phyloP scores from a whole-genome alignment of 192 early-diverging fungal genomes.

The Backusella sp. region DNA sequence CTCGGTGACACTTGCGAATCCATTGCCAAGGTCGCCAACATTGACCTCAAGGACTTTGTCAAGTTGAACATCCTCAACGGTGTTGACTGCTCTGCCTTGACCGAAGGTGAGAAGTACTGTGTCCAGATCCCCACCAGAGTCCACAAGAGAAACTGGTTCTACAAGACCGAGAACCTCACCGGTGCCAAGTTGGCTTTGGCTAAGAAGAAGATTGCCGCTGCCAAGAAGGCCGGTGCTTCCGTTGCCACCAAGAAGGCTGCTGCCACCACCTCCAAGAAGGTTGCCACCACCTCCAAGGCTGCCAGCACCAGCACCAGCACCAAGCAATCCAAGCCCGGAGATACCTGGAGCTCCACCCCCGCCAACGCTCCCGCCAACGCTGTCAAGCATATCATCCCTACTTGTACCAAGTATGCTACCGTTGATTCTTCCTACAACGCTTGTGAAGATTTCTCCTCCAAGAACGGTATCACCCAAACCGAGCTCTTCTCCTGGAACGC shows the following conservation, averaged over 20 bases:
- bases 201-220: slow-evolving; percentile 15
- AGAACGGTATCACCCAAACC: slow-evolving; percentile 15
- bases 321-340: slow-evolving; percentile 14
- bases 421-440: slow-evolving; percentile 9
- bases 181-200: slow-evolving; percentile 12
- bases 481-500: slow-evolving; percentile 35
- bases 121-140: slow-evolving; percentile 4
- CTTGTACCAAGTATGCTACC: slow-evolving; percentile 28
- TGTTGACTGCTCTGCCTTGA: slow-evolving; percentile 13
- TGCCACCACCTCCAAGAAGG: slow-evolving; percentile 12
- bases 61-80: slow-evolving; percentile 11
- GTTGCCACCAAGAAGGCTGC: background rate
- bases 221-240: background rate
- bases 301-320: background rate
- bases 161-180: background rate
- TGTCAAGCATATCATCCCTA: slow-evolving; percentile 22
- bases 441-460: slow-evolving; percentile 15
- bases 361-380: slow-evolving; percentile 20
- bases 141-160: slow-evolving; percentile 14
- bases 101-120: slow-evolving; percentile 18
- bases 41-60: slow-evolving; percentile 3
- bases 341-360: slow-evolving; percentile 13
- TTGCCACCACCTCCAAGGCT: slow-evolving; percentile 4
- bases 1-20: slow-evolving; percentile 11
- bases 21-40: background rate